These are phyloP conservation scores for Fonsecaea multimorphosa DNA, from an alignment of 2,329 filamentous ascomycete genomes.

Conservation along the genomic window DNA sequence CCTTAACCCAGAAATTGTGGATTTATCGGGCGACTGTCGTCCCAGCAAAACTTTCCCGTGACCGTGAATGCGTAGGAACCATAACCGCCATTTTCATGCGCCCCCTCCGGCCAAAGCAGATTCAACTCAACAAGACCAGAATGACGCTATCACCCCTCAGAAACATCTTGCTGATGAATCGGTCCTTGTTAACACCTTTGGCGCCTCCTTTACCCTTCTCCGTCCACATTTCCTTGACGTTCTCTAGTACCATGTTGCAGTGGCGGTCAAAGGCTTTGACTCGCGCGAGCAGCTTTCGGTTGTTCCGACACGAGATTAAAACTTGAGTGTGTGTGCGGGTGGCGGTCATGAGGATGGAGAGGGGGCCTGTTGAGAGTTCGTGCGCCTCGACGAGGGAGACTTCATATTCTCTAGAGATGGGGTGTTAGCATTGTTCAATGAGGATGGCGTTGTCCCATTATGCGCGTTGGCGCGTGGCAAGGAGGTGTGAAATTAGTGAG, in stretches of 20 bases:
- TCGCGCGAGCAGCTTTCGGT: constrained; percentile 93
- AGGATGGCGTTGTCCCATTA: not conserved
- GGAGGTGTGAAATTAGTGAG: not conserved
- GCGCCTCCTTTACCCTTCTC: constrained; percentile 86
- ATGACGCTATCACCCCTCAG: constrained; percentile 87
- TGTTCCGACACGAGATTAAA: constrained; percentile 96
- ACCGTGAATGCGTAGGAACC: not conserved
- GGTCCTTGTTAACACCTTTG: constrained; percentile 97
- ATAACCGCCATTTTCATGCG: not conserved
- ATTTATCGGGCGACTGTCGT: not conserved
- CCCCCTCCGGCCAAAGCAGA: not conserved
- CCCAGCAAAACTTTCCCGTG: not conserved
- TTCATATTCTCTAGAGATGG: constrained; percentile 76
- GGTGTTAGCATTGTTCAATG: constrained; percentile 13
- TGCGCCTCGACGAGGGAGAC: constrained; percentile 81
- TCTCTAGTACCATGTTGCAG: constrained; percentile 98
- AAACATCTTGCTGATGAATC: constrained; percentile 99
- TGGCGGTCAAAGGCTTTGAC: constrained; percentile 99
- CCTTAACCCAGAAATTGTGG: not conserved
- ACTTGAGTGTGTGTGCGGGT: constrained; percentile 95
- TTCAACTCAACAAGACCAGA: constrained; percentile 79
- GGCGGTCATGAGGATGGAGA: constrained; percentile 95
- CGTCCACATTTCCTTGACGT: constrained; percentile 99
- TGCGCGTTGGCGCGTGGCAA: not conserved
- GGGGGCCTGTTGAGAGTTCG: constrained; percentile 77